Conservation (phyloP, 768 basidiomycete genomes). For the Lentinula edodes region DNA sequence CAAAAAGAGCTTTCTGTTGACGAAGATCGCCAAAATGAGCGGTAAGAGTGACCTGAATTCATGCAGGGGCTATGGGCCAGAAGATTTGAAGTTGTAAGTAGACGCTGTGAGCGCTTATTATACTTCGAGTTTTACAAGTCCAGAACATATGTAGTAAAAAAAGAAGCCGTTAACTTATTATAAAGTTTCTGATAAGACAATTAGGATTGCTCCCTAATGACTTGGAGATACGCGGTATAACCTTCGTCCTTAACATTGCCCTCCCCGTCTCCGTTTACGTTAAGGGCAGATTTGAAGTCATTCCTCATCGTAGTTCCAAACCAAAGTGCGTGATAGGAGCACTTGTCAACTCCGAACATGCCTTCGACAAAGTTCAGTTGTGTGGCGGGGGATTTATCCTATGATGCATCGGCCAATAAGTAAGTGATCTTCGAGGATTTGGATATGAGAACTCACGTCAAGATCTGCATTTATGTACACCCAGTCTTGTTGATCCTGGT, state of each 20-base stretch:
- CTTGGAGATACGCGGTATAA: not conserved
- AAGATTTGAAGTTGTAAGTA: no score
- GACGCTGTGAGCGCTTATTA: no score
- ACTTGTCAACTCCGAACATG: not conserved
- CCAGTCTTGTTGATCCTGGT: not conserved
- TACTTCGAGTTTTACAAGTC: no score
- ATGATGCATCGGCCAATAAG: not conserved
- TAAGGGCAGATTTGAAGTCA: not conserved
- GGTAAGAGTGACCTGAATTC: no score
- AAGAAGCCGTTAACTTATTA: no score
- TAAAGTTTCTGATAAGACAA: no score
- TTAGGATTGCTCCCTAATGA: not conserved
- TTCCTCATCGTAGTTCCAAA: not conserved
- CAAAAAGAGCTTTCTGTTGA: no score
- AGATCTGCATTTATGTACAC: not conserved
- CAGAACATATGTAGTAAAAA: no score
- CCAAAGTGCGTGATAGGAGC: not conserved
- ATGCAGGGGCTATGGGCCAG: no score
- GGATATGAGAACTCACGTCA: not conserved
- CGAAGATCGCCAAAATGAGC: no score
- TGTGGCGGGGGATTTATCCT: not conserved
- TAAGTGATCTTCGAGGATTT: no score
- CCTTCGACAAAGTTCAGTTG: not conserved
- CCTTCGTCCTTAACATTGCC: not conserved
- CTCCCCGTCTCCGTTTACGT: not conserved